A percentile compares a stretch with the other conserved stretches of the same genome.
Conservation (phyloP, 2,329 filamentous ascomycete species). For the Thelonectria blattea region DNA sequence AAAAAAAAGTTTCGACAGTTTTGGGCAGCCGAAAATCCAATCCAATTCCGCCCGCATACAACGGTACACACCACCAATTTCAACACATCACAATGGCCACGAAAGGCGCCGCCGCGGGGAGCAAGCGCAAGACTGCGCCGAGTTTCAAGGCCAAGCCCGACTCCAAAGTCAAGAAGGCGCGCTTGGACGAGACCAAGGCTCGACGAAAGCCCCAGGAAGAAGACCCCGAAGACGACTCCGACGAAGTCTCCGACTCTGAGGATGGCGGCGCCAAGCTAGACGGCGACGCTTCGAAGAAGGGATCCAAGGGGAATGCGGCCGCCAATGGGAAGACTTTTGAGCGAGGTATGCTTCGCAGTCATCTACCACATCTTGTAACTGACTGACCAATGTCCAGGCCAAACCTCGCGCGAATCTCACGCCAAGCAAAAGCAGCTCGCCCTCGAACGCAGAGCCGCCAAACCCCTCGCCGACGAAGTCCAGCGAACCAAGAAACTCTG, state of each 20-base stretch:
- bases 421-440: conserved; percentile 89
- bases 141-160: conserved; percentile 51
- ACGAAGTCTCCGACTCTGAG: conserved; percentile 57
- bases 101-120: conserved; percentile 53
- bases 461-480: conserved; percentile 90
- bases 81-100: conserved; percentile 51
- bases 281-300: conserved; percentile 46
- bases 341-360: conserved; percentile 44
- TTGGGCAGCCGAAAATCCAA: conserved; percentile 27
- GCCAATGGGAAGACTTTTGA: conserved; percentile 49
- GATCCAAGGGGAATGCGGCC: conserved; percentile 40
- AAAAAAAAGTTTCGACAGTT: conserved; percentile 36
- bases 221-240: conserved; percentile 50
- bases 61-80: conserved; percentile 10
- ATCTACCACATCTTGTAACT: not conserved
- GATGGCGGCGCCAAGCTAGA: conserved; percentile 59
- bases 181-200: conserved; percentile 46
- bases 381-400: conserved; percentile 48
- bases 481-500: conserved; percentile 93
- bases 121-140: conserved; percentile 63
- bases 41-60: conserved; percentile 27
- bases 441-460: conserved; percentile 87
- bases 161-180: conserved; percentile 58
- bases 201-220: conserved; percentile 46
- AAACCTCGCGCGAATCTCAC: conserved; percentile 84